These are phyloP conservation scores for Aschersonia sp. DNA, from an alignment of 2,329 filamentous ascomycete genomes.

Conservation along the genomic window DNA sequence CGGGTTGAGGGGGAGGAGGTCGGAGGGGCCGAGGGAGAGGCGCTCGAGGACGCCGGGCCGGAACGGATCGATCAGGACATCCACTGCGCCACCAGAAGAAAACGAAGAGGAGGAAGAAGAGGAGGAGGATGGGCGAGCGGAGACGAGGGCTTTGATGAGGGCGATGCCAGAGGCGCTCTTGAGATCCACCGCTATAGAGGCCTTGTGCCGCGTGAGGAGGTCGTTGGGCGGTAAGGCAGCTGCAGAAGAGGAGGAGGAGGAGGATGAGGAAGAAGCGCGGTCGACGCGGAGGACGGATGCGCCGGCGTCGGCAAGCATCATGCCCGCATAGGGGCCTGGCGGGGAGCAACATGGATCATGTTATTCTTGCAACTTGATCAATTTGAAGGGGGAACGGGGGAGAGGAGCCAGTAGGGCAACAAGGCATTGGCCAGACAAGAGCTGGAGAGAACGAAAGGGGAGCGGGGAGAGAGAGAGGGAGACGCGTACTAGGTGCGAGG, in stretches of 20 bases:
- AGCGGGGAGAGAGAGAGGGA: background rate
- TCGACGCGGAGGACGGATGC: slow-evolving; percentile 81
- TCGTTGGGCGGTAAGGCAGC: slow-evolving; percentile 31
- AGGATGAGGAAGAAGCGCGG: slow-evolving; percentile 25
- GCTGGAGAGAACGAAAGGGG: background rate
- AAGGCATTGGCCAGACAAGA: background rate
- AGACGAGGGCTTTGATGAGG: slow-evolving; percentile 52
- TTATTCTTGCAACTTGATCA: too few species aligned
- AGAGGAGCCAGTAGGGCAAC: background rate
- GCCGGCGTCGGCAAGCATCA: slow-evolving; percentile 80
- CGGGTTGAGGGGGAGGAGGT: slow-evolving; percentile 53
- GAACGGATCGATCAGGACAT: slow-evolving; percentile 87
- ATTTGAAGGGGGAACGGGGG: too few species aligned
- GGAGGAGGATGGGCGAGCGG: slow-evolving; percentile 7
- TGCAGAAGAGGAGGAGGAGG: too few species aligned
- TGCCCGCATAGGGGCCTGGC: slow-evolving; percentile 70
- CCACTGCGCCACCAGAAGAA: slow-evolving; percentile 41
- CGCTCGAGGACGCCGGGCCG: slow-evolving; percentile 82
- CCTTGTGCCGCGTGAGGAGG: slow-evolving; percentile 66
- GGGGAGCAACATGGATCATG: background rate
- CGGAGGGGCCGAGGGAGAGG: slow-evolving; percentile 59
- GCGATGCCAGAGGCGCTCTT: slow-evolving; percentile 49
- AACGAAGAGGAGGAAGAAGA: too few species aligned
- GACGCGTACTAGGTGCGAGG: slow-evolving; percentile 41
- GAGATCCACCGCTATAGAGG: slow-evolving; percentile 66